These are phyloP conservation scores for Melanomma pulvis-pyrius DNA, from an alignment of 495 filamentous ascomycete genomes.

Conservation along the genomic window DNA sequence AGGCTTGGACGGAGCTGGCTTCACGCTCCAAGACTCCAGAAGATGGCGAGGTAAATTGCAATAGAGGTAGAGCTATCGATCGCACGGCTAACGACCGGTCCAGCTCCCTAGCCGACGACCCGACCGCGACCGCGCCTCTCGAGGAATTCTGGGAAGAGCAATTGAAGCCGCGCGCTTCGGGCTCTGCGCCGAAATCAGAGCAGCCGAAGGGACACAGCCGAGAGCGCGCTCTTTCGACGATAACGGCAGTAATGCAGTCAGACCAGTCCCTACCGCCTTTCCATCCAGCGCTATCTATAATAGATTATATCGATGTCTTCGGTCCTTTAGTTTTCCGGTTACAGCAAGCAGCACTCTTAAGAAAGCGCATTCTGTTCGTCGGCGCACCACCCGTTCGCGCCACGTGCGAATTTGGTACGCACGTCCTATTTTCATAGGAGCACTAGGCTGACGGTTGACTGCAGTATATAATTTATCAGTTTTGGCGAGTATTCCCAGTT, in stretches of 20 bases:
- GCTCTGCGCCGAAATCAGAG: conserved; percentile 1
- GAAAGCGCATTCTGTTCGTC: conserved; percentile 85
- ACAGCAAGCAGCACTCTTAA: conserved; percentile 81
- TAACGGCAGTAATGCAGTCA: conserved; percentile 50
- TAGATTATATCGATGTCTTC: conserved; percentile 74
- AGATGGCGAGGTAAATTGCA: conserved; percentile 65
- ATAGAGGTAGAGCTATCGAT: not conserved
- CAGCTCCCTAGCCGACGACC: conserved; percentile 58
- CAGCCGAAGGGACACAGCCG: conserved; percentile 24
- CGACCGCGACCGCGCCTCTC: conserved; percentile 60
- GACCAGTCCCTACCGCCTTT: conserved; percentile 73
- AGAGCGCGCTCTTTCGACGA: conserved; percentile 29
- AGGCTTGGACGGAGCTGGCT: conserved; percentile 87
- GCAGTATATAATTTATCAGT: conserved; percentile 93
- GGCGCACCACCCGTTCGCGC: conserved; percentile 80
- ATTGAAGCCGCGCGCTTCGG: conserved; percentile 19
- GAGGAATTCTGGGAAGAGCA: conserved; percentile 80
- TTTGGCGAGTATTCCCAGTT: conserved; percentile 72
- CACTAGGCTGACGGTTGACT: not conserved
- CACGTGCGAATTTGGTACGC: conserved; percentile 83
- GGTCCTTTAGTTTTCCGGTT: conserved; percentile 90
- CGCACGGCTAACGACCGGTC: conserved; percentile 6
- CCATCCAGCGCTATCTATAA: conserved; percentile 84
- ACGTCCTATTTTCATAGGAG: not conserved
- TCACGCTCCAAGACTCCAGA: conserved; percentile 75